Conservation (phyloP, 116 monocot species). For the Zostera marina region DNA sequence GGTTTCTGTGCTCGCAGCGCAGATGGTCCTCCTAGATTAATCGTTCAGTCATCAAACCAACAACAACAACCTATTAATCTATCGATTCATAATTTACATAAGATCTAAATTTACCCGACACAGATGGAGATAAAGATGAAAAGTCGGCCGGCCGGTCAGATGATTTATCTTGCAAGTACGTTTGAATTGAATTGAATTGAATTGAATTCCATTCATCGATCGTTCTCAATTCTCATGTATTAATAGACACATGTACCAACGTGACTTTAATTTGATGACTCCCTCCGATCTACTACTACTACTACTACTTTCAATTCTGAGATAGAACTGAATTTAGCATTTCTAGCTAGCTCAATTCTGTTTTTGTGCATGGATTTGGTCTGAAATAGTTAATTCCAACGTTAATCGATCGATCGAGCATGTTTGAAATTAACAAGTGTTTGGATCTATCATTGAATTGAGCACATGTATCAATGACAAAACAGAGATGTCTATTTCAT, state of each 20-base stretch:
- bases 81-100: background rate
- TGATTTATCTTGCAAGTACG: no score
- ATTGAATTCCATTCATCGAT: no score
- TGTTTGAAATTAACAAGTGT: no score
- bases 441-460: background rate
- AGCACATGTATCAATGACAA: conserved; percentile 9
- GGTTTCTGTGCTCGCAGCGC: conserved; percentile 5
- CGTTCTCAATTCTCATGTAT: no score
- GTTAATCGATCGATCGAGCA: conserved; percentile 3
- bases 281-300: background rate
- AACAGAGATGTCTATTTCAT: conserved; percentile 6
- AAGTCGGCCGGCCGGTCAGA: background rate
- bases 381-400: conserved; percentile 6
- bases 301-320: conserved; percentile 5
- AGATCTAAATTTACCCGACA: background rate
- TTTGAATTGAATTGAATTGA: no score
- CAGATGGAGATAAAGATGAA: background rate
- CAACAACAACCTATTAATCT: no score
- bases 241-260: no score
- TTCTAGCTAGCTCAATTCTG: conserved; percentile 4
- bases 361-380: conserved; percentile 7
- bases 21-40: conserved; percentile 7
- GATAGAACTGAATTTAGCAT: background rate
- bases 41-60: background rate
- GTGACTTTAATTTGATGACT: background rate